phyloP scores from a whole-genome alignment of 1,139 yeast species.

The Pneumocystis sp. region DNA sequence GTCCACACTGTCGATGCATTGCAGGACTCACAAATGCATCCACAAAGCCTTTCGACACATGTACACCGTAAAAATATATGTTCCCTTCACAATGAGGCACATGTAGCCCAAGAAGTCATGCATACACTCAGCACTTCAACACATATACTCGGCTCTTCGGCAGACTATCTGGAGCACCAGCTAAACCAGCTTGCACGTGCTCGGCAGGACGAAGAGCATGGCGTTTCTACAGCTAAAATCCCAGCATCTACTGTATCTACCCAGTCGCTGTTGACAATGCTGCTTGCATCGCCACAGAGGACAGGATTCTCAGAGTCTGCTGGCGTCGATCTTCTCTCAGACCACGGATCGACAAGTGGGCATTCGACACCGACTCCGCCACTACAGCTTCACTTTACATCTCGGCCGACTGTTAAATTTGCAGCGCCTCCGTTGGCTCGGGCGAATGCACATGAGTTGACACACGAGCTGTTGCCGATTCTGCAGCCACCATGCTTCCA shows the following conservation, averaged over 20 bases:
- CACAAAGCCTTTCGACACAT: neutral
- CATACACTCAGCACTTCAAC: neutral
- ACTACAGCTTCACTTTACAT: neutral
- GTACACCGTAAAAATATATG: neutral
- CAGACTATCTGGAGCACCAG: neutral
- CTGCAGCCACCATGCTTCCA: neutral
- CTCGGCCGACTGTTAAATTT: neutral
- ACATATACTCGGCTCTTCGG: neutral
- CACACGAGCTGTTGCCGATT: neutral
- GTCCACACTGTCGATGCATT: too few relatives aligned
- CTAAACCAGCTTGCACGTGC: neutral
- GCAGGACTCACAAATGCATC: neutral
- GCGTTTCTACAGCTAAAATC: neutral
- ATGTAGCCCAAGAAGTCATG: neutral
- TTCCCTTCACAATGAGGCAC: neutral
- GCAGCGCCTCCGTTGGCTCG: neutral
- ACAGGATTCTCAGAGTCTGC: neutral
- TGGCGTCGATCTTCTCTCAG: neutral
- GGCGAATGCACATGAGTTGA: neutral
- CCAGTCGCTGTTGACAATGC: neutral
- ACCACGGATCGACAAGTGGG: neutral
- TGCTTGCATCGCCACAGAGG: neutral
- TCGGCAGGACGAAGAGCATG: neutral
- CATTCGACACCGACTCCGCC: neutral
- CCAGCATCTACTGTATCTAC: neutral